These are phyloP conservation scores for Dictyostelium purpureum DNA, from an alignment of 78 protist genomes.

Conservation along the genomic window DNA sequence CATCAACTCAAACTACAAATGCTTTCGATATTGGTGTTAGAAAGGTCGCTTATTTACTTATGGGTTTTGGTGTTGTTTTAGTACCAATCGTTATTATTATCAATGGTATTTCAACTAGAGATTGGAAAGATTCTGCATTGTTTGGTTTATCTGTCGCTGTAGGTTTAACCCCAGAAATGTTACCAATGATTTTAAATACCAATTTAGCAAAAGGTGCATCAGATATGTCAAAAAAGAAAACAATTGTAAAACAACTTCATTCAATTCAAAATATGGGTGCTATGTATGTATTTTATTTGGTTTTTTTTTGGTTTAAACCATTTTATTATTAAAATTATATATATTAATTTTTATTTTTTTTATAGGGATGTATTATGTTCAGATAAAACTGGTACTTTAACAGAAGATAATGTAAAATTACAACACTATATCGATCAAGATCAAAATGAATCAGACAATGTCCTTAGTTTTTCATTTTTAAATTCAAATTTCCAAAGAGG, in stretches of 20 bases:
- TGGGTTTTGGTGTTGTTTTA: conserved; percentile 61
- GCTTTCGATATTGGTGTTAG: conserved; percentile 77
- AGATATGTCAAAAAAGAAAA: conserved; percentile 73
- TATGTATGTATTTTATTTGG: conserved; percentile 25
- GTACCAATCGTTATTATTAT: conserved; percentile 69
- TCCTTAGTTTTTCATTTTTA: conserved; percentile 30
- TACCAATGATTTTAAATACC: conserved; percentile 75
- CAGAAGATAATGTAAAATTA: conserved; percentile 67
- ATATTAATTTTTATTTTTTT: neutral
- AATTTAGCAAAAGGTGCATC: conserved; percentile 75
- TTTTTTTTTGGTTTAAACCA: too few species aligned
- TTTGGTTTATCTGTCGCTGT: conserved; percentile 77
- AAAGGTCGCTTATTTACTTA: conserved; percentile 59
- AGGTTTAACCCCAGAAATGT: conserved; percentile 77
- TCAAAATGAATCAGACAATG: conserved; percentile 8
- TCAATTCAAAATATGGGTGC: conserved; percentile 83
- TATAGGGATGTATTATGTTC: conserved; percentile 68
- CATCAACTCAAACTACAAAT: conserved; percentile 62
- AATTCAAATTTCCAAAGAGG: conserved; percentile 54
- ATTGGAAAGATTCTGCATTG: conserved; percentile 61
- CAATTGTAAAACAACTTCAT: conserved; percentile 69
- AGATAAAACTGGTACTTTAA: conserved; percentile 78
- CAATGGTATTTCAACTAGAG: conserved; percentile 46
- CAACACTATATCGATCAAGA: conserved; percentile 16
- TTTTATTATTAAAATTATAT: neutral